A percentile compares a stretch with the other conserved stretches of the same genome.
Conservation (phyloP, 352 stramenopile genomes). For the Pythium folliculosum region DNA sequence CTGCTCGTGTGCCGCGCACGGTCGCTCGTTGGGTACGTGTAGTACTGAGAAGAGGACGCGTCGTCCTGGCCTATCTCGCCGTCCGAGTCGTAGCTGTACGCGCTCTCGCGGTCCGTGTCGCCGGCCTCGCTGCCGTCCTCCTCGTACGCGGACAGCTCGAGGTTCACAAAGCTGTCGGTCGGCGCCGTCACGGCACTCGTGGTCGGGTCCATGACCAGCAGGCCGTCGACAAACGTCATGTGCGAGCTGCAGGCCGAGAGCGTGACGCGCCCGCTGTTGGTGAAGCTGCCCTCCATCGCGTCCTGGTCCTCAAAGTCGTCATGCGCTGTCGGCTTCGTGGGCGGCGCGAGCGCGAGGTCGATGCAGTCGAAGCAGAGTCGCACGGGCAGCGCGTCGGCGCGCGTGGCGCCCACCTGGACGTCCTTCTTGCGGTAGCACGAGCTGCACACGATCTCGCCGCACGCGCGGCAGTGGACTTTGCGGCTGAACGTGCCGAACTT, state of each 20-base stretch:
- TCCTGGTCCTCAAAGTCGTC: constrained; percentile 32
- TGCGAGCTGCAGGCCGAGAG: constrained; percentile 30
- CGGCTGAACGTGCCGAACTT: constrained; percentile 78
- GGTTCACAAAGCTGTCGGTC: constrained; percentile 25
- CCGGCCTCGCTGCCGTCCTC: constrained; percentile 18
- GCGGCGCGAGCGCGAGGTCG: constrained; percentile 45
- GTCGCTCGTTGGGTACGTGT: not conserved
- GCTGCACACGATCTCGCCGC: constrained; percentile 79
- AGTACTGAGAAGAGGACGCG: not conserved
- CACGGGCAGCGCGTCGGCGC: constrained; percentile 38
- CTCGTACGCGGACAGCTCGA: constrained; percentile 46
- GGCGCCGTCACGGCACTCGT: constrained; percentile 20
- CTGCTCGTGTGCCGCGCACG: not conserved
- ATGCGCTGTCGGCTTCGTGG: not conserved
- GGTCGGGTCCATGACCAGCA: constrained; percentile 32
- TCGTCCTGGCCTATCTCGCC: constrained; percentile 1
- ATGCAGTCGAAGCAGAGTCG: constrained; percentile 82
- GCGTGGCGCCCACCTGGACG: constrained; percentile 39
- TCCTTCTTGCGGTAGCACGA: constrained; percentile 65
- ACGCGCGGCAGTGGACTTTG: constrained; percentile 81
- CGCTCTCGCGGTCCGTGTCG: constrained; percentile 25
- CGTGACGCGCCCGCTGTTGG: constrained; percentile 19
- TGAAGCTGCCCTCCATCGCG: constrained; percentile 13
- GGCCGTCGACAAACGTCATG: constrained; percentile 18
- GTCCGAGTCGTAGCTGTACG: constrained; percentile 34